These are phyloP conservation scores for Ophiostoma montium DNA, from an alignment of 2,329 filamentous ascomycete species.

Conservation along the genomic window DNA sequence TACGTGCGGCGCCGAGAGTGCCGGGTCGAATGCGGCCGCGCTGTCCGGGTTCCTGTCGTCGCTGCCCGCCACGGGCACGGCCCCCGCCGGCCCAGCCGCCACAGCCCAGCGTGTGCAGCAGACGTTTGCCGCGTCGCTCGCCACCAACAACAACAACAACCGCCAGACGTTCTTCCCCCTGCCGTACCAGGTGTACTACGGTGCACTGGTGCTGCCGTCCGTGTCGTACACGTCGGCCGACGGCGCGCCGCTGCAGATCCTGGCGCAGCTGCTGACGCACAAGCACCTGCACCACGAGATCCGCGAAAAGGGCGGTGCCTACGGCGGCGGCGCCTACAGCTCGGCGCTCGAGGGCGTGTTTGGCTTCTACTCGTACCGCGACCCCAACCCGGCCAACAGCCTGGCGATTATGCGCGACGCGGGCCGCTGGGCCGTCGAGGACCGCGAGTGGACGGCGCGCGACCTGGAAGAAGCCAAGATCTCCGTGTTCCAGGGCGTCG, in stretches of 20 bases:
- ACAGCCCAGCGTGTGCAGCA: conserved; percentile 5
- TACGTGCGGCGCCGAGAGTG: conserved; percentile 69
- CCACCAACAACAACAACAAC: neutral
- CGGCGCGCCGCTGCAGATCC: conserved; percentile 70
- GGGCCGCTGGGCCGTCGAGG: conserved; percentile 60
- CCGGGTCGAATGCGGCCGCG: conserved; percentile 52
- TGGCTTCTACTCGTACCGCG: conserved; percentile 91
- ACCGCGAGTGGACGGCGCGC: conserved; percentile 65
- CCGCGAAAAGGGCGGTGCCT: conserved; percentile 91
- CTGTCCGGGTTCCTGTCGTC: conserved; percentile 56
- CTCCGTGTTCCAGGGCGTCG: conserved; percentile 80
- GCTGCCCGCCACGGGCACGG: conserved; percentile 27
- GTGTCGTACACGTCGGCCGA: conserved; percentile 66
- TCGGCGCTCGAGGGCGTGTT: conserved; percentile 72
- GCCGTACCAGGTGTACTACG: conserved; percentile 95
- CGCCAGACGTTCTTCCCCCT: conserved; percentile 77
- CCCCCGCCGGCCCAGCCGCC: neutral
- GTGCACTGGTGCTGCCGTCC: conserved; percentile 67
- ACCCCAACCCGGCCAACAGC: conserved; percentile 86
- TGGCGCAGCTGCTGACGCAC: conserved; percentile 85
- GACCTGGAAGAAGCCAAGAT: conserved; percentile 95
- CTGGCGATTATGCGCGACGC: conserved; percentile 72
- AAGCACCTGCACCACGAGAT: conserved; percentile 97
- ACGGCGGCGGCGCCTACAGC: conserved; percentile 81
- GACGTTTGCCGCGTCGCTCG: neutral